Conservation (phyloP, 352 stramenopile genomes). For the Pythium aristosporum region DNA sequence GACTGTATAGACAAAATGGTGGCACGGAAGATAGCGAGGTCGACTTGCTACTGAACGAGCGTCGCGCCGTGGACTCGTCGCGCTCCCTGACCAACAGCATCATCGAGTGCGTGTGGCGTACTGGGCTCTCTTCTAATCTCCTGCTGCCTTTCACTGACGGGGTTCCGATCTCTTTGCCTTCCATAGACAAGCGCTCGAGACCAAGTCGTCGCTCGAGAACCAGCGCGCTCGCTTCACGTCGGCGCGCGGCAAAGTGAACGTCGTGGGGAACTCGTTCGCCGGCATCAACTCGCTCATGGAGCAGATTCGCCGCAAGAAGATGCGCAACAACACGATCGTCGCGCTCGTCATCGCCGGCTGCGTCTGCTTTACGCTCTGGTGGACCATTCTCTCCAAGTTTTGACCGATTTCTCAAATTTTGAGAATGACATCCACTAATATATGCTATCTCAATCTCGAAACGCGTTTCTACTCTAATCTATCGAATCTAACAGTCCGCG, state of each 20-base stretch:
- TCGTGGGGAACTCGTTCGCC: conserved; percentile 89
- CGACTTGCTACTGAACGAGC: conserved; percentile 80
- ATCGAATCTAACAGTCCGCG: too few relatives aligned
- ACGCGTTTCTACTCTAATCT: not conserved
- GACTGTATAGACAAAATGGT: conserved; percentile 40
- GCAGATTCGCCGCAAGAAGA: conserved; percentile 95
- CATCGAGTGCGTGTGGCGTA: conserved; percentile 54
- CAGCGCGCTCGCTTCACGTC: conserved; percentile 89
- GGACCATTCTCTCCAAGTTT: conserved; percentile 74
- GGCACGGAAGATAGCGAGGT: conserved; percentile 66
- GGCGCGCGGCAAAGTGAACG: conserved; percentile 81
- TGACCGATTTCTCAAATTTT: conserved; percentile 34
- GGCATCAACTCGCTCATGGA: conserved; percentile 96
- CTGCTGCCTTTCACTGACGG: conserved; percentile 3
- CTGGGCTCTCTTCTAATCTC: not conserved
- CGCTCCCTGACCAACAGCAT: conserved; percentile 80
- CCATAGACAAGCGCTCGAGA: conserved; percentile 73
- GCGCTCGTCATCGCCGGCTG: conserved; percentile 94
- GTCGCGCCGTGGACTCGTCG: conserved; percentile 75
- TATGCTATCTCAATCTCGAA: conserved; percentile 2
- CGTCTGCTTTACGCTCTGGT: conserved; percentile 97
- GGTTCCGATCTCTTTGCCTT: conserved; percentile 30
- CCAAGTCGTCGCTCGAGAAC: conserved; percentile 85
- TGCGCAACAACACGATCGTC: conserved; percentile 96
- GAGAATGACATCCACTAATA: conserved; percentile 10